Evolutionary conservation across 805 yeast species (phyloP).

Genomic region (Starmera quercuum): DNA sequence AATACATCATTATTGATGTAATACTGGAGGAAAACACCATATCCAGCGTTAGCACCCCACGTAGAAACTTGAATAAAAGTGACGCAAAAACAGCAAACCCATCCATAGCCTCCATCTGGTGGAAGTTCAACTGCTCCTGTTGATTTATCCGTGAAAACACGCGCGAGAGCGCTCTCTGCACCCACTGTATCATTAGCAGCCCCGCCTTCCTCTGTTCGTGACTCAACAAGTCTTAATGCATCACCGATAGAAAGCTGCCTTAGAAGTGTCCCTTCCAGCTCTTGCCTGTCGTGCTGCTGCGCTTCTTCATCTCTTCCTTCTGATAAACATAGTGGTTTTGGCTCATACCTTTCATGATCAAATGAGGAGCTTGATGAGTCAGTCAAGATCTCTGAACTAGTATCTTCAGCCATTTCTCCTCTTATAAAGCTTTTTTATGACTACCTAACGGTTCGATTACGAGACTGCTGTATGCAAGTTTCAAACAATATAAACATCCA

Average conservation of each 20-base stretch:
- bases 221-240: background rate
- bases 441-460: no score
- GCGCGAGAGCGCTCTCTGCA: background rate
- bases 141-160: conserved; percentile 19
- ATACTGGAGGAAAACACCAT: conserved; percentile 54
- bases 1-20: conserved; percentile 45
- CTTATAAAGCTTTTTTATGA: no score
- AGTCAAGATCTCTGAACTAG: no score
- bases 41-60: conserved; percentile 65
- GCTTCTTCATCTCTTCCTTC: no score
- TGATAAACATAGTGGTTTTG: no score
- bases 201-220: background rate
- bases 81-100: conserved; percentile 51
- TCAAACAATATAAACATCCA: no score
- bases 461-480: no score
- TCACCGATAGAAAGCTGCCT: background rate
- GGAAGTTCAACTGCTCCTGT: conserved; percentile 29
- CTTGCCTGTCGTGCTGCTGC: background rate
- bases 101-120: conserved; percentile 66
- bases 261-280: background rate
- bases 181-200: background rate
- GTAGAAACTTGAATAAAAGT: conserved; percentile 46
- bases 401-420: no score
- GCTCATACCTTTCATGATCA: no score
- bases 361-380: no score